Base-by-base conservation (phyloP, 768 basidiomycete genomes). In the Holtermannia corniformis region DNA sequence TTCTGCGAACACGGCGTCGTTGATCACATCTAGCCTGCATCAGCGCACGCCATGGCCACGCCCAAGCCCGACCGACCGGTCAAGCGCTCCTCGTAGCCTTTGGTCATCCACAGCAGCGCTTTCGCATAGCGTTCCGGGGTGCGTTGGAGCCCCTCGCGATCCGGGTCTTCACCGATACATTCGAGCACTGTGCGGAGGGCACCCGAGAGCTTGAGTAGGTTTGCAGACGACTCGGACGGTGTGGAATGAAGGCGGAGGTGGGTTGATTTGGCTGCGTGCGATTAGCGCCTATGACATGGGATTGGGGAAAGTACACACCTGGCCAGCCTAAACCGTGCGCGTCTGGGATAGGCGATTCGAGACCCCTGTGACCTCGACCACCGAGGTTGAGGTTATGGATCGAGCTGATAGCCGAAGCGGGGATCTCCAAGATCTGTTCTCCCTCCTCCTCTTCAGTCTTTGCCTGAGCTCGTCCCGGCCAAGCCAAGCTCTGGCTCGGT, bases 41-140 rank as follows among this genome's bases (percentile, higher is more conserved):
- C 3, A 3, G 4, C 19, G 49, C n/a, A n/a, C n/a, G n/a, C n/a
- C n/a, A n/a, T n/a, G n/a, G n/a, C n/a, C n/a, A n/a, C n/a, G n/a
- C n/a, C n/a, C n/a, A n/a, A 45, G 12, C 32, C 10, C 16, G 14
- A 13, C 24, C 4, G 55, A 90, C 91, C 88, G 74, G 84, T 82
- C 60, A 99, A 75, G 59, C 88, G 82, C 71, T 97, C 92, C 71
- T 97, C 95, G 74, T 99, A 99, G 10, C 95, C 95, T 68, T 85
- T 83, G 27, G 95, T 97, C 92, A 97, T 95, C 90, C 90, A 97
- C 78, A 99, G 81, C 50, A 99, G 77, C 23, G 95, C 90, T 74
- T 97, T 87, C 21, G 92, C 91, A 73, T 95, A 99, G 37, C 95
- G 80, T 61, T 92, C 87, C 22, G 95, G 95, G 1, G 95, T 99